phyloP scores from a whole-genome alignment of 2,329 filamentous ascomycete species.

The Hansfordia pulvinata region DNA sequence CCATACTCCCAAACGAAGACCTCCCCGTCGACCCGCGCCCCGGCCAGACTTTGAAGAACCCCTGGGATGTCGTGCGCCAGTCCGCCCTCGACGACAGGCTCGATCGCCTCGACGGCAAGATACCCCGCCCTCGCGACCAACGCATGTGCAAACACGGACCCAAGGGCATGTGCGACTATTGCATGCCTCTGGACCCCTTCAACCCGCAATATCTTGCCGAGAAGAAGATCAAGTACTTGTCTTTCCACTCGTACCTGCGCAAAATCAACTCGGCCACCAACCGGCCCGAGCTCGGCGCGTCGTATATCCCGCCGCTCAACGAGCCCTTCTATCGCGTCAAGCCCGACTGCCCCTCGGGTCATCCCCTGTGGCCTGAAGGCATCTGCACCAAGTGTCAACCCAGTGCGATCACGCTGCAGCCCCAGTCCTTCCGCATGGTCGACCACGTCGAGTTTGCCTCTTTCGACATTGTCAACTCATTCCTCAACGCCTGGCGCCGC shows the following conservation, averaged over 20 bases:
- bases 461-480: constrained; percentile 70
- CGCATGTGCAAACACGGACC: constrained; percentile 80
- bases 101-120: constrained; percentile 72
- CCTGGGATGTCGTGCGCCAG: constrained; percentile 87
- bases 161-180: constrained; percentile 99
- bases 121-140: constrained; percentile 14
- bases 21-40: constrained; percentile 46
- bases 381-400: constrained; percentile 98
- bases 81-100: constrained; percentile 75
- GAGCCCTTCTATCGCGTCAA: constrained; percentile 89
- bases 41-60: constrained; percentile 59
- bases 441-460: constrained; percentile 96
- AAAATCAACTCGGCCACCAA: constrained; percentile 96
- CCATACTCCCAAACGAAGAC: constrained; percentile 56
- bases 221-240: constrained; percentile 97
- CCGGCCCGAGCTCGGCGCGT: constrained; percentile 84
- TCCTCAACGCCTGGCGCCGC: constrained; percentile 84
- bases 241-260: constrained; percentile 85
- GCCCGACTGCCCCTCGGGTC: constrained; percentile 80
- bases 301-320: constrained; percentile 87
- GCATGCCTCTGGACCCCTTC: constrained; percentile 92
- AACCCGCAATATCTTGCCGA: constrained; percentile 78
- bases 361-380: constrained; percentile 86
- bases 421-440: constrained; percentile 90
- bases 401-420: constrained; percentile 88